Base-by-base conservation (phyloP, 139 green algal genomes). In the Picochlorum sp. region DNA sequence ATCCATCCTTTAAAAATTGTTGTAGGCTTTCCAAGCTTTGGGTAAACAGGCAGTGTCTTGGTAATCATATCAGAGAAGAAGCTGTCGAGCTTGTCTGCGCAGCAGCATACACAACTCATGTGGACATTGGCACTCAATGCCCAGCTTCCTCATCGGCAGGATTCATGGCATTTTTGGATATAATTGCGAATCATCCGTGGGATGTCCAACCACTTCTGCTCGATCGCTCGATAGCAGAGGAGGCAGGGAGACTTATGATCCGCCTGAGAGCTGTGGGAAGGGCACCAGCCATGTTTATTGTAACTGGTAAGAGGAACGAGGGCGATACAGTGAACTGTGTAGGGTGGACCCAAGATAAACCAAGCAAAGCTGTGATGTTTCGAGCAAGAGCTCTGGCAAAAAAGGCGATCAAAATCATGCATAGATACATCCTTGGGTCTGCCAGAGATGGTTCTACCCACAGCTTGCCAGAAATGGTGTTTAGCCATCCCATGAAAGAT, bases 61-160 rank as follows among this genome's bases (percentile, higher is more conserved):
- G 69, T 49, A 67, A 73, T 20, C 77, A 88, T 57, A 26, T 92
- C 18, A 9, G 15, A 6, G 54, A 81, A 7, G 79, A 90, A 69
- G 80, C 80, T 23, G 74, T 84, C 21, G 87, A 94, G 77, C 76
- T 92, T 61, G 41, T 94, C 37, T 52, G 82, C 49, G 80, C 68
- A 6, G 73, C 76, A 21, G 76, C 66, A 23, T 91, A 86, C 49
- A 57, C 47, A 49, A 44, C 24, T 20, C 47, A 54, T 6, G n/a
- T 54, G 16, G 47, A 21, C 16, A 13, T 62, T n/a, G 24, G 47
- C 15, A 46, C 14, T 47, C 9, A 14, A 24, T 21, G 13, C 15
- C 24, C 30, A 45, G 71, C 32, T 44, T 69, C 75, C 2, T 54
- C 44, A 21, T 18, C 75, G 21, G 41, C 80, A 67, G 87, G 85